phyloP scores from a whole-genome alignment of 1,284 basidiomycete species.

The Irpex lacteus region DNA sequence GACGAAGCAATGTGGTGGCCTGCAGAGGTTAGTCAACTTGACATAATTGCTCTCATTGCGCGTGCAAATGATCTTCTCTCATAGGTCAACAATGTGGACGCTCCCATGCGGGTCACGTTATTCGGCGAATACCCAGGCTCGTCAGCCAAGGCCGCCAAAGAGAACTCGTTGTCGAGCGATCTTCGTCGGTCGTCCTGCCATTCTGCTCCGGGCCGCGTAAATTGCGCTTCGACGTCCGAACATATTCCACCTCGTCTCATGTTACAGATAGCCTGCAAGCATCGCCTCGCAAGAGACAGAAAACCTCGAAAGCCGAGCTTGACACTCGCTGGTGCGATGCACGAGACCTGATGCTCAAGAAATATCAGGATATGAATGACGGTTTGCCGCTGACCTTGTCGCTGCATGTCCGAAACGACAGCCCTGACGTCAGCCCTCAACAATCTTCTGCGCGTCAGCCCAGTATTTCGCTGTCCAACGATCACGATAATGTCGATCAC shows the following conservation, averaged over 20 bases:
- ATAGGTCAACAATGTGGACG: constrained; percentile 8
- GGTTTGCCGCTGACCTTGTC: constrained; percentile 28
- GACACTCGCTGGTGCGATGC: constrained; percentile 30
- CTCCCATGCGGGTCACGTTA: constrained; percentile 21
- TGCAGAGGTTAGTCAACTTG: constrained; percentile 28
- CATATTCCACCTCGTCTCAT: constrained; percentile 15
- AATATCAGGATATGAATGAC: constrained; percentile 28
- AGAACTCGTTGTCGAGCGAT: constrained; percentile 19
- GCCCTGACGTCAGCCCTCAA: background rate
- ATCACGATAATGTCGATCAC: background rate
- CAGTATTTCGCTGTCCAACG: background rate
- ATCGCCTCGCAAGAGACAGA: constrained; percentile 28
- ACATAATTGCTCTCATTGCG: background rate
- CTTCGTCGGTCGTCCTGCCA: constrained; percentile 22
- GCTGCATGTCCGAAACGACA: constrained; percentile 14
- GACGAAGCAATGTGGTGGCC: constrained; percentile 37
- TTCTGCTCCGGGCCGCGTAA: constrained; percentile 22
- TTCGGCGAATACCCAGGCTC: constrained; percentile 22
- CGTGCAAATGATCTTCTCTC: constrained; percentile 1
- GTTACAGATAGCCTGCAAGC: background rate
- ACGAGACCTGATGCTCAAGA: constrained; percentile 28
- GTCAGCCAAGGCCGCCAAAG: background rate
- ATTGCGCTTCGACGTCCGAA: constrained; percentile 28
- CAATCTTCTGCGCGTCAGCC: background rate
- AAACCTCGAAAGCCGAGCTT: constrained; percentile 20